These are phyloP conservation scores for Ophiostoma perfectum DNA, from an alignment of 2,329 filamentous ascomycete genomes.

Conservation along the genomic window DNA sequence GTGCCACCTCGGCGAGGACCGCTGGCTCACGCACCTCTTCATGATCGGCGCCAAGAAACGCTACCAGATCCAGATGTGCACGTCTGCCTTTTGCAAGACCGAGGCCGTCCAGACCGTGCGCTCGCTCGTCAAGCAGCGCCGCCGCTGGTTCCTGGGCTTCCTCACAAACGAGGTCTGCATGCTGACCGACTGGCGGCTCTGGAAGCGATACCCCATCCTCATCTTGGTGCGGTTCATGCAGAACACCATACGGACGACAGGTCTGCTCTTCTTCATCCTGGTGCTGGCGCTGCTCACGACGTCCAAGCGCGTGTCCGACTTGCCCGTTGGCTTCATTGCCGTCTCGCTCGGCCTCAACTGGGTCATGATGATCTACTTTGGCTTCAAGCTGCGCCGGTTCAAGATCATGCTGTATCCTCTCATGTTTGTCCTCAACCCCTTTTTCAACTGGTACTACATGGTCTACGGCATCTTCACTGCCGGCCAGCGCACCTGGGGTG, in stretches of 20 bases:
- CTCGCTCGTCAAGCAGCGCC: slow-evolving; percentile 86
- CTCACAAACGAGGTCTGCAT: slow-evolving; percentile 98
- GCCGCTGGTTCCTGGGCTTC: slow-evolving; percentile 94
- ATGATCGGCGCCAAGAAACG: slow-evolving; percentile 94
- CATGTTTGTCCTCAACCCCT: slow-evolving; percentile 93
- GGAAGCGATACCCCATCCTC: slow-evolving; percentile 84
- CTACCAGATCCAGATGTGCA: slow-evolving; percentile 97
- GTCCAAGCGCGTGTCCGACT: slow-evolving; percentile 66
- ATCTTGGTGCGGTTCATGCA: slow-evolving; percentile 87
- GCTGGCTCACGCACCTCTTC: slow-evolving; percentile 96
- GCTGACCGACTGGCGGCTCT: slow-evolving; percentile 89
- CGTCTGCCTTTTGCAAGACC: slow-evolving; percentile 95
- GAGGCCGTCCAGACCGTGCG: slow-evolving; percentile 86
- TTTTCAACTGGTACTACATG: slow-evolving; percentile 99
- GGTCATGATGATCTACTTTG: slow-evolving; percentile 94
- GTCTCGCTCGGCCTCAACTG: slow-evolving; percentile 91
- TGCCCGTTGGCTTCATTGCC: slow-evolving; percentile 89
- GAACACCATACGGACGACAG: slow-evolving; percentile 92
- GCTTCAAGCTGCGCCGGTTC: slow-evolving; percentile 75
- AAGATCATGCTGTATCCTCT: slow-evolving; percentile 94
- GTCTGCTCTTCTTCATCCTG: slow-evolving; percentile 91
- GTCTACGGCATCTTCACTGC: slow-evolving; percentile 94
- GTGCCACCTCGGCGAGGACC: slow-evolving; percentile 88
- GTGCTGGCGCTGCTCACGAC: slow-evolving; percentile 80
- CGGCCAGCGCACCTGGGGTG: slow-evolving; percentile 91